A percentile compares a stretch with the other conserved stretches of the same genome.
These are phyloP conservation scores for Dactylonectria estremocensis DNA, from an alignment of 2,329 filamentous ascomycete genomes.

Conservation along the genomic window DNA sequence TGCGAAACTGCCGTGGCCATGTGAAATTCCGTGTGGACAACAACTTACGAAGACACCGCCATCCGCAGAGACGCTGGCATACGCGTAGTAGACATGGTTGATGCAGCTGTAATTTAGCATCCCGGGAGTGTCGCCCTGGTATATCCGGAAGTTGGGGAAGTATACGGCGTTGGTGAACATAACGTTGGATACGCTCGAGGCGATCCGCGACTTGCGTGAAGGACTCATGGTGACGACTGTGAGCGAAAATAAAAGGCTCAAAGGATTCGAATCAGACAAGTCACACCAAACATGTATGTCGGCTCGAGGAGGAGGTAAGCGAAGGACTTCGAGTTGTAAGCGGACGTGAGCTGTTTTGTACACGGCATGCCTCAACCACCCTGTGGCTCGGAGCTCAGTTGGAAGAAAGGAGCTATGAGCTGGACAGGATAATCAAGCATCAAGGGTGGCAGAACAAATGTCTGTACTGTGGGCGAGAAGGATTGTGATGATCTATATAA, in stretches of 20 bases:
- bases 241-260: conserved; percentile 20
- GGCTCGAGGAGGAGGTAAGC: conserved; percentile 17
- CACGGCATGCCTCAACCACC: conserved; percentile 39
- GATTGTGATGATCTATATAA: conserved; percentile 47
- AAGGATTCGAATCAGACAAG: conserved; percentile 1
- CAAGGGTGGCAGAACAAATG: conserved; percentile 42
- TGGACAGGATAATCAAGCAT: conserved; percentile 47
- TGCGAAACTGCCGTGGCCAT: conserved; percentile 21
- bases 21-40: conserved; percentile 11
- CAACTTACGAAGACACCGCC: conserved; percentile 81
- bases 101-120: conserved; percentile 83
- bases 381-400: conserved; percentile 35
- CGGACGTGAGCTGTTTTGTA: conserved; percentile 36
- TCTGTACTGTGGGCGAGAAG: conserved; percentile 45
- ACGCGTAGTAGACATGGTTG: conserved; percentile 87
- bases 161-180: conserved; percentile 84
- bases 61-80: conserved; percentile 80
- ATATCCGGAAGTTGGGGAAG: conserved; percentile 85
- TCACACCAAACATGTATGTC: conserved; percentile 10
- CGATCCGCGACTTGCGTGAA: conserved; percentile 63
- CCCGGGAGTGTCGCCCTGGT: conserved; percentile 80
- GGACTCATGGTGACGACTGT: conserved; percentile 58
- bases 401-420: conserved; percentile 34
- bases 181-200: conserved; percentile 55
- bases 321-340: conserved; percentile 32